Conservation (phyloP, 495 filamentous ascomycete species). For the Wilcoxina mikolae region DNA sequence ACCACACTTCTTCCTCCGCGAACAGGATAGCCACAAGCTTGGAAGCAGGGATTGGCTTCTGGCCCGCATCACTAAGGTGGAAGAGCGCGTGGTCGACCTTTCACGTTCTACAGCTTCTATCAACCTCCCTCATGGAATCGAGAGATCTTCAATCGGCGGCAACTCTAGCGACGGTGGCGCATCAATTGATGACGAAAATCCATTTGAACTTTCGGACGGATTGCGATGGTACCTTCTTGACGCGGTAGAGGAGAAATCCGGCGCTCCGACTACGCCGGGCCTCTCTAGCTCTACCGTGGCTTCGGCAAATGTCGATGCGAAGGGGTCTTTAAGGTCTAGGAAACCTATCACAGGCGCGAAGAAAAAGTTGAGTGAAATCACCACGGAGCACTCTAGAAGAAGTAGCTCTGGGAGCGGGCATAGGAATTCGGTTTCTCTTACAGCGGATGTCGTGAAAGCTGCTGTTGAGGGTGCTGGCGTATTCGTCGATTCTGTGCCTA, state of each 20-base stretch:
- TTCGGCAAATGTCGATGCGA: constrained; percentile 72
- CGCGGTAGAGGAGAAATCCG: constrained; percentile 81
- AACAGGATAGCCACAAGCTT: constrained; percentile 78
- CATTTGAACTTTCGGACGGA: constrained; percentile 90
- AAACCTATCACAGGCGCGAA: constrained; percentile 27
- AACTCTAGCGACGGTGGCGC: constrained; percentile 40
- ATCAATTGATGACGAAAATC: constrained; percentile 60
- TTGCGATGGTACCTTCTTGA: constrained; percentile 93
- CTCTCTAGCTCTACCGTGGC: constrained; percentile 80
- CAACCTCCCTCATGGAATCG: constrained; percentile 34
- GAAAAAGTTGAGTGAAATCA: constrained; percentile 25
- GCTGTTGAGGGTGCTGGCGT: neutral
- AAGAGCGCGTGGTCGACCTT: constrained; percentile 86
- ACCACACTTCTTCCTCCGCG: constrained; percentile 90
- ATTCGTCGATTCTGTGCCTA: neutral
- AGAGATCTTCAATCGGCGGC: constrained; percentile 38
- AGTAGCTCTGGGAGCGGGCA: constrained; percentile 13
- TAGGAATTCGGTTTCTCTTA: neutral
- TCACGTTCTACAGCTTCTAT: constrained; percentile 51
- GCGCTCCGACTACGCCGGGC: constrained; percentile 83
- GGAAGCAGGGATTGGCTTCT: constrained; percentile 79
- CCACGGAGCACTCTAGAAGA: constrained; percentile 18
- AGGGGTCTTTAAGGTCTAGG: constrained; percentile 34
- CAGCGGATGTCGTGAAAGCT: neutral
- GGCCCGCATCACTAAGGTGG: constrained; percentile 79